These are phyloP conservation scores for Dictyostelium intermedium DNA, from an alignment of 78 protist genomes.

Conservation along the genomic window DNA sequence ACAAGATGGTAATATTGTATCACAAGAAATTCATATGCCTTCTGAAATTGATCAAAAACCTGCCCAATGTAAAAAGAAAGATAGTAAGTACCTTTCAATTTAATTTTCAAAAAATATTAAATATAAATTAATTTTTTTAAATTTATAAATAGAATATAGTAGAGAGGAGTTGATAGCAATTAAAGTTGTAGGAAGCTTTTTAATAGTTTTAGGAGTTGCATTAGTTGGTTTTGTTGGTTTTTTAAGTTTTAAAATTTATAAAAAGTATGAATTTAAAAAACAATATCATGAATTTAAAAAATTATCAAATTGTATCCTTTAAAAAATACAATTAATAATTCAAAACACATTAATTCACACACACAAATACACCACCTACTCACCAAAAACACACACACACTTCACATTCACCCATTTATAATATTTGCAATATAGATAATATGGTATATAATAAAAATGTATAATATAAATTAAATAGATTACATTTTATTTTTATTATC, in stretches of 20 bases:
- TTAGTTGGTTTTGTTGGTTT: not conserved
- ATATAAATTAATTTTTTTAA: too few relatives aligned
- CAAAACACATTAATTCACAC: not conserved
- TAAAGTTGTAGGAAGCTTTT: not conserved
- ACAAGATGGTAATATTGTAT: not conserved
- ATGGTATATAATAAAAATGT: not conserved
- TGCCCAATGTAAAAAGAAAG: not conserved
- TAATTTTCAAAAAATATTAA: too few relatives aligned
- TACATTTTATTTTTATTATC: not conserved
- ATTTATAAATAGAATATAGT: not conserved
- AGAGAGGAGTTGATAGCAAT: not conserved
- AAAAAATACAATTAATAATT: not conserved
- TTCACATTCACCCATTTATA: not conserved
- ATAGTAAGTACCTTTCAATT: not conserved
- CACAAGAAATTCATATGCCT: not conserved
- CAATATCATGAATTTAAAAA: not conserved
- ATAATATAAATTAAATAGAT: too few relatives aligned
- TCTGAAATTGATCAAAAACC: not conserved
- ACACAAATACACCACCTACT: not conserved
- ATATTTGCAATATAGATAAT: not conserved
- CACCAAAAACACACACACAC: not conserved
- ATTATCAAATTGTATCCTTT: not conserved
- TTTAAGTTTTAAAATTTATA: not conserved
- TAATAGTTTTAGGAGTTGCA: not conserved
- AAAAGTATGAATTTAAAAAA: not conserved